A percentile compares a stretch with the other conserved stretches of the same genome.
Evolutionary conservation across 345 rosid genomes (phyloP).

Genomic region (Salix suchowensis): DNA sequence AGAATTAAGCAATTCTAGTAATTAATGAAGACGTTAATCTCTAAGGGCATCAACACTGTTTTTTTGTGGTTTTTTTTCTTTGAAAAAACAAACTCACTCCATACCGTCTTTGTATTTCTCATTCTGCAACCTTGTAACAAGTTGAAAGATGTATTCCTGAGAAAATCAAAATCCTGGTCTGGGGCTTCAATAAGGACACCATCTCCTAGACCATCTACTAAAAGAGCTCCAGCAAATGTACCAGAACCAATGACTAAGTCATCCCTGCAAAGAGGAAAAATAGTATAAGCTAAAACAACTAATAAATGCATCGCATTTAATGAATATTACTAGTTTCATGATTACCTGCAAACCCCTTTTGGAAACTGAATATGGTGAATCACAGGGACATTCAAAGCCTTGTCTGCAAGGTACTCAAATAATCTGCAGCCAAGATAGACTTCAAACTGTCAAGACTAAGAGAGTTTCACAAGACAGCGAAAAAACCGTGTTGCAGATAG

Average conservation of each 20-base stretch:
- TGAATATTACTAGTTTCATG: not conserved
- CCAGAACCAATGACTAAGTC: conserved; percentile 92
- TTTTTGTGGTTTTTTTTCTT: not conserved
- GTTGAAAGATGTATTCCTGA: conserved; percentile 87
- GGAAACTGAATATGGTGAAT: conserved; percentile 91
- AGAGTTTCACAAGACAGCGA: not conserved
- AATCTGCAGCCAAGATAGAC: conserved; percentile 42
- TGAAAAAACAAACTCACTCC: not conserved
- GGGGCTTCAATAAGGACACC: conserved; percentile 83
- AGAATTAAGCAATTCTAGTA: conserved; percentile 10
- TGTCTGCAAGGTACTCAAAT: conserved; percentile 76
- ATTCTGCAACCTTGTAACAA: conserved; percentile 96
- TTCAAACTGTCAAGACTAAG: not conserved
- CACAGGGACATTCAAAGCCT: conserved; percentile 65
- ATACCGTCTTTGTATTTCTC: conserved; percentile 97
- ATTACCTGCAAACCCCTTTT: conserved; percentile 63
- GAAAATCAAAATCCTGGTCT: conserved; percentile 84
- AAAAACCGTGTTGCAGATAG: not conserved
- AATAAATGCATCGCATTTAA: not conserved
- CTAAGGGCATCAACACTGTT: not conserved
- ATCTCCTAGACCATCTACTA: conserved; percentile 97
- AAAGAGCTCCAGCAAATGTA: conserved; percentile 71
- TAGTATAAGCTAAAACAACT: conserved; percentile 9
- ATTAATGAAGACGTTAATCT: not conserved
- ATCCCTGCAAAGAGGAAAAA: conserved; percentile 52